phyloP scores from a whole-genome alignment of 108 stramenopile genomes.

The Aureococcus anophagefferens region DNA sequence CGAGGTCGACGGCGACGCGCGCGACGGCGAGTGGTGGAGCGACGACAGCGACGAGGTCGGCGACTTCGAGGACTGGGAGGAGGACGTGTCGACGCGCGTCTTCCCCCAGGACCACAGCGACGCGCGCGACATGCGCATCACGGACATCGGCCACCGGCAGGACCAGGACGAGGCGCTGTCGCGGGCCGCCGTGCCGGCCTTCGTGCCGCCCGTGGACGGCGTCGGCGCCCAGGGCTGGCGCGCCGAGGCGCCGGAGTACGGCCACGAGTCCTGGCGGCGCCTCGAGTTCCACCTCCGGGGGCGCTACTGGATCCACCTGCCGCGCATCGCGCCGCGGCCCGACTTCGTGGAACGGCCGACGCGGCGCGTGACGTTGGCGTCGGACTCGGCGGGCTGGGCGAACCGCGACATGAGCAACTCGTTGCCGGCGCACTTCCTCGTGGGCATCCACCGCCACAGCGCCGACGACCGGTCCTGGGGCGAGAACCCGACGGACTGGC shows the following conservation, averaged over 20 bases:
- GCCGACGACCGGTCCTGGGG: background rate
- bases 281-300: background rate
- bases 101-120: background rate
- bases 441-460: background rate
- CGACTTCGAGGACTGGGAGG: background rate
- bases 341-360: background rate
- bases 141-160: no score
- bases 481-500: background rate
- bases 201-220: background rate
- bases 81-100: background rate
- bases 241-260: background rate
- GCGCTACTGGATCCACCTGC: background rate
- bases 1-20: background rate
- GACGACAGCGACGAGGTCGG: background rate
- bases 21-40: background rate
- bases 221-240: background rate
- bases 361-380: background rate
- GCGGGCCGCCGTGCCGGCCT: no score
- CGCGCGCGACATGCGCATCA: background rate
- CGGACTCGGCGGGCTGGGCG: background rate
- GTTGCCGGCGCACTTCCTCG: background rate
- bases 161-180: no score
- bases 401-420: background rate
- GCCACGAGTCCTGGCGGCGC: background rate
- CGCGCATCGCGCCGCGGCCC: background rate